These are phyloP conservation scores for Barnettozyma wickerhamii DNA, from an alignment of 805 yeast species.

Conservation along the genomic window DNA sequence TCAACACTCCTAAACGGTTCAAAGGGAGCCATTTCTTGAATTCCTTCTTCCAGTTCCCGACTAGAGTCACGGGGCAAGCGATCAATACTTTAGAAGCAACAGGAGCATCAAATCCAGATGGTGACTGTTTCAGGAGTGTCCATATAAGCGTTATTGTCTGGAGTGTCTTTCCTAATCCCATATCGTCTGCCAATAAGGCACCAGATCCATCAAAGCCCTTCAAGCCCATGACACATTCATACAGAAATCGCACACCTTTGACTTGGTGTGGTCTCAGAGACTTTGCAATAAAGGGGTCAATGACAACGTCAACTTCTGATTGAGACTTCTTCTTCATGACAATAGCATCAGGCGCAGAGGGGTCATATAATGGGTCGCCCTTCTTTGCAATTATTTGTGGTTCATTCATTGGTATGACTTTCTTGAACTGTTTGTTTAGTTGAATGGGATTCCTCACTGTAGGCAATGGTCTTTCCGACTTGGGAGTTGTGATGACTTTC, in stretches of 20 bases:
- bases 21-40: conserved; percentile 79
- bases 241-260: conserved; percentile 78
- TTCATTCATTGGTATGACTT: conserved; percentile 20
- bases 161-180: conserved; percentile 92
- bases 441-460: conserved; percentile 6
- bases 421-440: conserved; percentile 23
- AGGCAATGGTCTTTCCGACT: conserved; percentile 1
- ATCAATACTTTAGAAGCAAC: conserved; percentile 59
- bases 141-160: conserved; percentile 81
- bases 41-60: conserved; percentile 84
- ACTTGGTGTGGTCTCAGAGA: conserved; percentile 78
- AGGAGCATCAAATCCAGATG: conserved; percentile 34
- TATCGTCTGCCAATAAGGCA: conserved; percentile 89
- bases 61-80: conserved; percentile 88
- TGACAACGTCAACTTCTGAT: conserved; percentile 41
- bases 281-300: conserved; percentile 53
- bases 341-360: conserved; percentile 32
- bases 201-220: conserved; percentile 53
- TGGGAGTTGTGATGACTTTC: neutral
- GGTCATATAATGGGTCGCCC: conserved; percentile 37
- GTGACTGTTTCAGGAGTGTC: conserved; percentile 69
- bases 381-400: conserved; percentile 10
- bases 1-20: conserved; percentile 56
- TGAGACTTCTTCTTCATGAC: conserved; percentile 34
- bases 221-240: conserved; percentile 77